Conservation (phyloP, 2,329 filamentous ascomycete genomes). For the Monascus ruber region DNA sequence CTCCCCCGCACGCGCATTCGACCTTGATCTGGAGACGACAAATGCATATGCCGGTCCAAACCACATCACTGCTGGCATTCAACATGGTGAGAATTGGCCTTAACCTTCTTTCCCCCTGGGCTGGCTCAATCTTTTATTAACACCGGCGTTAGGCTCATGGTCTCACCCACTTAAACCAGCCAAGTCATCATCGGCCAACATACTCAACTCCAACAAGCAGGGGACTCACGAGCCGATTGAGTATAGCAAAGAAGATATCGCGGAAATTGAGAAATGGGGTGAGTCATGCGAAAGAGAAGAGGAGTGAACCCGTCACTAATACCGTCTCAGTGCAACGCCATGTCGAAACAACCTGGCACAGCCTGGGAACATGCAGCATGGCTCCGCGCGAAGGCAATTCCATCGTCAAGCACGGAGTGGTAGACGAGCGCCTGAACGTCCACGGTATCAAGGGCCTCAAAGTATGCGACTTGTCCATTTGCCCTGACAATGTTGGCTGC, state of each 20-base stretch:
- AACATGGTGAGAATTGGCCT: conserved; percentile 44
- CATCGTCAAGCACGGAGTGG: conserved; percentile 62
- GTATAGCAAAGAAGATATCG: conserved; percentile 45
- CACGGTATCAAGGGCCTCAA: conserved; percentile 67
- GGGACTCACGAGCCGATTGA: conserved; percentile 51
- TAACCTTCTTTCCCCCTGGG: background rate
- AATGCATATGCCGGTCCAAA: conserved; percentile 64
- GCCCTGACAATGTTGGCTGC: conserved; percentile 66
- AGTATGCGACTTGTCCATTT: conserved; percentile 65
- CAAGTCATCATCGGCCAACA: conserved; percentile 36
- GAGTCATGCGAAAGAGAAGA: conserved; percentile 2
- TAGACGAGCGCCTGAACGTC: conserved; percentile 67
- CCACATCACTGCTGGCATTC: conserved; percentile 59
- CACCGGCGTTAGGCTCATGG: conserved; percentile 42
- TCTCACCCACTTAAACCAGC: conserved; percentile 48
- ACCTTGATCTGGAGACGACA: conserved; percentile 64
- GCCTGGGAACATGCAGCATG: conserved; percentile 61
- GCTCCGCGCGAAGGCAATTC: conserved; percentile 64
- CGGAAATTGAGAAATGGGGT: conserved; percentile 54
- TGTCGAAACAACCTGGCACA: conserved; percentile 66
- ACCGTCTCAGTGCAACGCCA: conserved; percentile 52
- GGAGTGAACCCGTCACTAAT: background rate
- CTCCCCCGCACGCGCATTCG: conserved; percentile 56
- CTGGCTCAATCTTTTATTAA: background rate
- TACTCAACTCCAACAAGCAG: conserved; percentile 54